A percentile compares a stretch with the other conserved stretches of the same genome.
Evolutionary conservation across 2,329 filamentous ascomycete genomes (phyloP).

Genomic region (Fusarium phyllophilum): DNA sequence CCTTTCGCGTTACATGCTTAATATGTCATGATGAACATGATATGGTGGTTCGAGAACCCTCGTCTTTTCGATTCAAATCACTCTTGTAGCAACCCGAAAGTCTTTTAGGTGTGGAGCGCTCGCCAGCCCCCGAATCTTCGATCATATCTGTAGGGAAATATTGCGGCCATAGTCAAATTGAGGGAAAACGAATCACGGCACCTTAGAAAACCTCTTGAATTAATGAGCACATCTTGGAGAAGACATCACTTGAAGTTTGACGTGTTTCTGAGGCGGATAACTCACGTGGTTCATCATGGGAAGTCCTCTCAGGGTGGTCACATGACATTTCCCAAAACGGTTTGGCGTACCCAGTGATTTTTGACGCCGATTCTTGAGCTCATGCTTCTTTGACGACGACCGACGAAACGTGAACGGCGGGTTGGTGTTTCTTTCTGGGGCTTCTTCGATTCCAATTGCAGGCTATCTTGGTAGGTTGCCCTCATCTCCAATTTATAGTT

Average conservation of each 20-base stretch:
- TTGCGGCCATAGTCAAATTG: background rate
- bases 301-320: background rate
- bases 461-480: background rate
- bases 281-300: background rate
- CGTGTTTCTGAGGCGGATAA: background rate
- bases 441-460: background rate
- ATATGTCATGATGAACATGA: background rate
- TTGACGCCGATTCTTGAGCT: constrained; percentile 24
- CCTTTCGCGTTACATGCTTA: background rate
- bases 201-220: background rate
- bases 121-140: background rate
- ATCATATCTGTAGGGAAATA: background rate
- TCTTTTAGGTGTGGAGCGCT: background rate
- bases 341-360: constrained; percentile 30
- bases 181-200: background rate
- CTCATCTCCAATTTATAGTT: background rate
- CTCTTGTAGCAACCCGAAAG: background rate
- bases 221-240: background rate
- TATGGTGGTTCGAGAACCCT: background rate
- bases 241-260: background rate
- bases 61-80: background rate
- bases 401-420: constrained; percentile 24
- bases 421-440: constrained; percentile 13
- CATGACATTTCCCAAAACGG: constrained; percentile 11
- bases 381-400: constrained; percentile 30